Base-by-base conservation (phyloP, 345 rosid species). In the Hirschfeldia incana region DNA sequence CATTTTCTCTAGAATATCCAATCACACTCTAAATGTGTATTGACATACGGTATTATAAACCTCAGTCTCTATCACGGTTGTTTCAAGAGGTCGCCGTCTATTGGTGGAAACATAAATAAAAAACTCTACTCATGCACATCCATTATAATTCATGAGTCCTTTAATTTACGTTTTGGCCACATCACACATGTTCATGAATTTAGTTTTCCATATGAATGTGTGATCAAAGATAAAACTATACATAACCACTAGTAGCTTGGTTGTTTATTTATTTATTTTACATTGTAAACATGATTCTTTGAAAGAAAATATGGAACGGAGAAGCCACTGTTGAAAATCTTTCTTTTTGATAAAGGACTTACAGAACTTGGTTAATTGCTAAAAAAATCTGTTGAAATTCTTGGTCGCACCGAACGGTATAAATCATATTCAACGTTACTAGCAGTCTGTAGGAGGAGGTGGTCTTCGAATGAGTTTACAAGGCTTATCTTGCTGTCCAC, bases 61-160 rank as follows among this genome's bases (percentile, higher is more conserved):
- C 53, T 13, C 7, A 49, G 17, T 51, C 26, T 77, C 71, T 53
- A 59, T 49, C 44, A 36, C 75, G 63, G 58, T 51, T 51, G 70
- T 61, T 62, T 32, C 64, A 33, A 49, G 70, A 13, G 39, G 51
- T 69, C 16, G 64, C 65, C 57, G 49, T 63, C 26, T 67, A 42
- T 59, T 7, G 46, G 7, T 34, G 9, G 17, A 55, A 33, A 6
- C 1, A 8, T 9, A 37, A 62, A 62, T 4, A 6, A 0, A 4
- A 42, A 42, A 42, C 1, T 15, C 10, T 42, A 1, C 51, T 60
- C 15, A 65, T 67, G 57, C 44, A 36, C 66, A 34, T 53, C 49
- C 49, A 63, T 3, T 11, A 63, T 65, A 51, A 11, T 9, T 15
- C 49, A 42, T 42, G 49, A 49, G 42, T 30, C 32, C 44, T 42